phyloP scores from a whole-genome alignment of 805 yeast genomes.

The Zygosaccharomyces pseudorouxii region DNA sequence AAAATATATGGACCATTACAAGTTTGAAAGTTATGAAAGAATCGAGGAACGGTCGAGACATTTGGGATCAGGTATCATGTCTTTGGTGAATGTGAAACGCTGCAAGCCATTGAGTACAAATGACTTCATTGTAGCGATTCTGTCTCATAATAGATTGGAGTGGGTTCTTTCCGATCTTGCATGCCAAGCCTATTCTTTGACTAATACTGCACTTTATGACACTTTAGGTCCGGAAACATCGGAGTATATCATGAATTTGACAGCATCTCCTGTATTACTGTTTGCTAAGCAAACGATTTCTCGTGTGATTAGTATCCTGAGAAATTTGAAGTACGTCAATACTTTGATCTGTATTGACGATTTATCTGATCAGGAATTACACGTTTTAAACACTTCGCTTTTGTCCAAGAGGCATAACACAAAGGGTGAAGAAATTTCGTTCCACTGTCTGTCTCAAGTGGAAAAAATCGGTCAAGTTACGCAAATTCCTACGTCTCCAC shows the following conservation, averaged over 20 bases:
- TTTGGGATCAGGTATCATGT: slow-evolving; percentile 53
- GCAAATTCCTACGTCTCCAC: slow-evolving; percentile 42
- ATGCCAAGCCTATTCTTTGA: slow-evolving; percentile 51
- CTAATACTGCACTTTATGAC: slow-evolving; percentile 54
- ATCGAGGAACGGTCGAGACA: slow-evolving; percentile 41
- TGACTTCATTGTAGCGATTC: slow-evolving; percentile 50
- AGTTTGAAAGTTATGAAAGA: slow-evolving; percentile 41
- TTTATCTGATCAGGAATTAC: slow-evolving; percentile 35
- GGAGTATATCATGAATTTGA: slow-evolving; percentile 54
- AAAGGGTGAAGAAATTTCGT: slow-evolving; percentile 35
- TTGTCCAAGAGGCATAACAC: slow-evolving; percentile 26
- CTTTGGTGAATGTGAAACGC: slow-evolving; percentile 40
- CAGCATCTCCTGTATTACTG: slow-evolving; percentile 59
- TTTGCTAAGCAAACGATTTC: slow-evolving; percentile 49
- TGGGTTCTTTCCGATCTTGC: slow-evolving; percentile 72
- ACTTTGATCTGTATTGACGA: slow-evolving; percentile 55
- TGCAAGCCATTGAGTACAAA: slow-evolving; percentile 28
- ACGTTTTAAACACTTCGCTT: slow-evolving; percentile 30
- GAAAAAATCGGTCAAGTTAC: slow-evolving; percentile 41
- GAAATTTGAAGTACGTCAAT: slow-evolving; percentile 40
- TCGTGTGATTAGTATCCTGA: slow-evolving; percentile 44
- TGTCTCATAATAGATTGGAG: slow-evolving; percentile 56
- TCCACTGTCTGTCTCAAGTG: slow-evolving; percentile 42
- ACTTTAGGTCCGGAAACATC: slow-evolving; percentile 58
- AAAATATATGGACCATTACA: slow-evolving; percentile 40